These are phyloP conservation scores for Kuraishia borneana DNA, from an alignment of 805 yeast genomes.

Conservation along the genomic window DNA sequence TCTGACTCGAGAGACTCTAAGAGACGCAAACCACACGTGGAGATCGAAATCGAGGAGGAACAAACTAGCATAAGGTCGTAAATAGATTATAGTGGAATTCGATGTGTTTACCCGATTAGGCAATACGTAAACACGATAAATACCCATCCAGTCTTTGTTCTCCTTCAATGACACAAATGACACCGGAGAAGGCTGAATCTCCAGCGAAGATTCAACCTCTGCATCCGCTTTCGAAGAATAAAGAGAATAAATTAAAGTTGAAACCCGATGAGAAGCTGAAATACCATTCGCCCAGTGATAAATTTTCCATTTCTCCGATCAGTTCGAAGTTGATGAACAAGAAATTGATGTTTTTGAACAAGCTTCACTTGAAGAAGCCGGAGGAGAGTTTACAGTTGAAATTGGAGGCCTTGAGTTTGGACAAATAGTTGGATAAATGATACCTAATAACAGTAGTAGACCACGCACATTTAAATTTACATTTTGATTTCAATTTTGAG, in stretches of 20 bases:
- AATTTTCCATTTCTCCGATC: conserved; percentile 8
- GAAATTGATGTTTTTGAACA: conserved; percentile 6
- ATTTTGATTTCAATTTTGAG: too few relatives aligned
- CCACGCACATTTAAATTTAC: not conserved
- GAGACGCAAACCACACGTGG: conserved; percentile 62
- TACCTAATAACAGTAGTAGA: conserved; percentile 1
- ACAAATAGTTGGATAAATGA: not conserved
- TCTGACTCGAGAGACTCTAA: conserved; percentile 21
- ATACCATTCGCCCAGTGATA: conserved; percentile 10
- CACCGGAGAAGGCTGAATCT: not conserved
- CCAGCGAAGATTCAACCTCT: conserved; percentile 2
- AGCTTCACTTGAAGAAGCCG: conserved; percentile 1
- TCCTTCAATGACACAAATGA: not conserved
- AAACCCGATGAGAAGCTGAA: conserved; percentile 2
- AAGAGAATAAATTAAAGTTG: not conserved
- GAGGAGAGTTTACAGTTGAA: conserved; percentile 5
- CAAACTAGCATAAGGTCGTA: conserved; percentile 11
- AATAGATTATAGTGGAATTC: too few relatives aligned
- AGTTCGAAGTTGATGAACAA: conserved; percentile 8
- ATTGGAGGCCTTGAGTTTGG: conserved; percentile 7
- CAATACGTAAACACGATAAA: not conserved
- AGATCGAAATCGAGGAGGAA: conserved; percentile 79
- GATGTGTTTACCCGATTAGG: not conserved
- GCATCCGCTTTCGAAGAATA: conserved; percentile 1
- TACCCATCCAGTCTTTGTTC: not conserved